Percentiles rank a stretch among this genome's conserved stretches.
phyloP scores from a whole-genome alignment of 345 rosid genomes.

The Arabis alpina region DNA sequence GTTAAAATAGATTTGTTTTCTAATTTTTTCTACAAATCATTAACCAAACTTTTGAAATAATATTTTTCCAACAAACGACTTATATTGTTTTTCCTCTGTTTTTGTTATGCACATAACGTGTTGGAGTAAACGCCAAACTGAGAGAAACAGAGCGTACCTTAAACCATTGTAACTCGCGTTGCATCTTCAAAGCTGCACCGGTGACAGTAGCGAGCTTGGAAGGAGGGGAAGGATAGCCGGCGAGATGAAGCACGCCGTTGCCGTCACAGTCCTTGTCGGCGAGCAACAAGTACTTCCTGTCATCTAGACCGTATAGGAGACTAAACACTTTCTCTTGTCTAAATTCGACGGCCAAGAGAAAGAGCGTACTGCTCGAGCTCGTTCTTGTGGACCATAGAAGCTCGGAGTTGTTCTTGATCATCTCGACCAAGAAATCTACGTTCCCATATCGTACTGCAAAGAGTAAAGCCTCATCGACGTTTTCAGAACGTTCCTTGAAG shows the following conservation, averaged over 20 bases:
- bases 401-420: slow-evolving; percentile 42
- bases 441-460: slow-evolving; percentile 41
- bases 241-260: slow-evolving; percentile 43
- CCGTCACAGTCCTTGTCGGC: slow-evolving; percentile 38
- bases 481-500: slow-evolving; percentile 34
- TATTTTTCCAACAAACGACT: too few species aligned
- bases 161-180: slow-evolving; percentile 49
- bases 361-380: slow-evolving; percentile 39
- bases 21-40: too few species aligned
- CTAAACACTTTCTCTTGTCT: slow-evolving; percentile 47
- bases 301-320: slow-evolving; percentile 37
- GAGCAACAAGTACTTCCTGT: slow-evolving; percentile 34
- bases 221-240: slow-evolving; percentile 37
- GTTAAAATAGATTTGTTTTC: too few species aligned
- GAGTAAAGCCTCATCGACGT: slow-evolving; percentile 39
- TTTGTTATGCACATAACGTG: not conserved
- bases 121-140: not conserved
- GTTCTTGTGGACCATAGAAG: slow-evolving; percentile 40
- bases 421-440: slow-evolving; percentile 40
- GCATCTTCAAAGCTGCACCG: slow-evolving; percentile 45
- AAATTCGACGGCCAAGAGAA: slow-evolving; percentile 40
- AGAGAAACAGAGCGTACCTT: slow-evolving; percentile 36
- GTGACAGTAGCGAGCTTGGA: slow-evolving; percentile 23
- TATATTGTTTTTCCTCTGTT: not conserved
- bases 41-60: too few species aligned